Conservation (phyloP, 2,329 filamentous ascomycete genomes). For the Juglanconis juglandina region DNA sequence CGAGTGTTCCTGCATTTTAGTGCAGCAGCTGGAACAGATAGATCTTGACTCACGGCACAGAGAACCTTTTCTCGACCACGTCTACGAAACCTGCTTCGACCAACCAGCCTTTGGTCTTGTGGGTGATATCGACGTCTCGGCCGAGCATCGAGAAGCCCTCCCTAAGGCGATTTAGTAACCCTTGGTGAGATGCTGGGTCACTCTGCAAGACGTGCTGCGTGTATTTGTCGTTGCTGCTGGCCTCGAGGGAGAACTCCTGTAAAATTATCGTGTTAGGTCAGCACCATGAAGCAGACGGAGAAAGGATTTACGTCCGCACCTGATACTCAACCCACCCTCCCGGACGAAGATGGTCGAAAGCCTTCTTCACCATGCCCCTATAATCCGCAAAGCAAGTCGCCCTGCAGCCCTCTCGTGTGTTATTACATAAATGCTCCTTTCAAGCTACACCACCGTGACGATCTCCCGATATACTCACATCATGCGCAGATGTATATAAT, state of each 20-base stretch:
- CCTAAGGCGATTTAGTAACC: constrained; percentile 38
- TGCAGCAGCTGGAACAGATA: too few species aligned
- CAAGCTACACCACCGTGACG: not conserved
- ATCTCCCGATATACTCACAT: constrained; percentile 19
- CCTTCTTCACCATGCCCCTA: constrained; percentile 46
- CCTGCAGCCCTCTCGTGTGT: not conserved
- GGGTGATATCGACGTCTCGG: constrained; percentile 35
- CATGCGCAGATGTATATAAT: constrained; percentile 52
- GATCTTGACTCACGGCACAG: not conserved
- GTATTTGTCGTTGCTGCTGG: not conserved
- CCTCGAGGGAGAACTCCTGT: not conserved
- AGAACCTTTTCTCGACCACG: constrained; percentile 38
- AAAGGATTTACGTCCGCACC: constrained; percentile 30
- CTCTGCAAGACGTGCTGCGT: constrained; percentile 30
- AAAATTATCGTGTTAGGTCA: not conserved
- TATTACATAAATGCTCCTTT: not conserved
- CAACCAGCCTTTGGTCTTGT: constrained; percentile 34
- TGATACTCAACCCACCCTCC: constrained; percentile 55
- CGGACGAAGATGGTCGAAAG: constrained; percentile 44
- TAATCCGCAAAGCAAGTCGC: not conserved
- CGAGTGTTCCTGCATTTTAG: too few species aligned
- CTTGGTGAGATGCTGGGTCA: constrained; percentile 32
- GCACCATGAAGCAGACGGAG: constrained; percentile 28
- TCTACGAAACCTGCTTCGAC: constrained; percentile 53
- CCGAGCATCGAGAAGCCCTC: constrained; percentile 34